Percentiles rank a stretch among this genome's conserved stretches.
These are phyloP conservation scores for Speleostelium caveatum DNA, from an alignment of 78 protist species.

Conservation along the genomic window DNA sequence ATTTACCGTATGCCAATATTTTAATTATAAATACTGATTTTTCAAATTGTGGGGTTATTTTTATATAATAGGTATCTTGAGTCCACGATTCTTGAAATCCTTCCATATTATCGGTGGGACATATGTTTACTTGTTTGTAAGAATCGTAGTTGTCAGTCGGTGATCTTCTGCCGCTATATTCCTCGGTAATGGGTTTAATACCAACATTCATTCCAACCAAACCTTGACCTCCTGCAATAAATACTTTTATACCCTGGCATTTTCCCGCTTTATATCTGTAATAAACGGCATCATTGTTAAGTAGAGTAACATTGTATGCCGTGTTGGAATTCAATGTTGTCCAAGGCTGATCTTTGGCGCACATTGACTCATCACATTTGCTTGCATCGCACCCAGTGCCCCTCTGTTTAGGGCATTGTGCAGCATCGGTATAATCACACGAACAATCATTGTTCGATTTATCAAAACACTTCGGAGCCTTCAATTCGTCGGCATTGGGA, in stretches of 20 bases:
- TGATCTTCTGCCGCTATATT: not conserved
- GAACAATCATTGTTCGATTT: conserved; percentile 63
- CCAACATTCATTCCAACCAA: not conserved
- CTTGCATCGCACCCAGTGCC: conserved; percentile 8
- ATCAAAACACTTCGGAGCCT: too few relatives aligned
- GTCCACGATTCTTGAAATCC: too few relatives aligned
- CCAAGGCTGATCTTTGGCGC: too few relatives aligned
- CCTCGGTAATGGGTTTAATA: not conserved
- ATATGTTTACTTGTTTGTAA: conserved; percentile 13
- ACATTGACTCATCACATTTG: not conserved
- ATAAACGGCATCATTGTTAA: not conserved
- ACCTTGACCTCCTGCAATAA: not conserved
- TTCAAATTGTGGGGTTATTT: conserved; percentile 5
- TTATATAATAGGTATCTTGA: conserved; percentile 34
- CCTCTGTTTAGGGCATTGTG: not conserved
- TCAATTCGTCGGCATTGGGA: conserved; percentile 21
- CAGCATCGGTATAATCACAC: conserved; percentile 41
- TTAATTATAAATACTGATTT: not conserved
- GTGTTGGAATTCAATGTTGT: conserved; percentile 27
- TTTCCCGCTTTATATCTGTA: conserved; percentile 35
- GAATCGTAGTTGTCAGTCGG: conserved; percentile 6
- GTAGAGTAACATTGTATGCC: not conserved
- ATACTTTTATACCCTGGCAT: conserved; percentile 42
- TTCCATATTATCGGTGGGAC: conserved; percentile 72
- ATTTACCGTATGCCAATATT: too few relatives aligned